Base-by-base conservation (phyloP, 2,329 filamentous ascomycete genomes). In the Tolypocladium amazonense region DNA sequence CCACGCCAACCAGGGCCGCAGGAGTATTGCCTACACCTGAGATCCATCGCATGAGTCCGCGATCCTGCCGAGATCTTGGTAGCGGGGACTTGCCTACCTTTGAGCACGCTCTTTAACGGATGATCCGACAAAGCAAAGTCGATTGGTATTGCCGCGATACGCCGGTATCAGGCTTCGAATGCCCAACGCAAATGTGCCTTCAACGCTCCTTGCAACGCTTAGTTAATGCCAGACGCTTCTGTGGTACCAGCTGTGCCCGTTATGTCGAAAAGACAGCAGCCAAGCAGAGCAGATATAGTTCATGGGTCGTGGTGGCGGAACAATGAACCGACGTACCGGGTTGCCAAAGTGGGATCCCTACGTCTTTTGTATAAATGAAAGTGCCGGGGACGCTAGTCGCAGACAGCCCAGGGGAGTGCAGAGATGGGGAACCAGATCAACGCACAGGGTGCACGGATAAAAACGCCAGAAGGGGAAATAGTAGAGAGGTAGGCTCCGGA, bases 401-500 rank as follows among this genome's bases (percentile, higher is more conserved):
- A 52, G 59, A 57, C 53, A 60, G 59, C 43, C 47, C 57, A 62
- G 59, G 43, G 45, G 41, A 45, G 58, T 57, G 57, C 61, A 63
- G 57, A 56, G 39, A 63, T 58, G 63, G 62, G 62, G 62, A 65
- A 57, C 63, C 55, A 63, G 65, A 66, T 67, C 62, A 68, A 71
- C 68, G 67, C 62, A 66, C 67, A 69, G 63, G 68, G 50, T 67
- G 70, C 69, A 69, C 70, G 72, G 70, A 72, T 72, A 67, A 67
- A 63, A 68, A 68, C 62, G 65, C 73, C 74, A 68, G 69, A 74
- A 73, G 67, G 68, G 72, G 72, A 69, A 74, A 73, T 74, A 69
- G 68, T 66, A 72, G 70, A 70, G 69, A 71, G 65, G 64, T 65
- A 62, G 64, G 62, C 63, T 59, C 65, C 62, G 65, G 64, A 64